These are phyloP conservation scores for Triglochin maritima DNA, from an alignment of 106 monocot genomes.

Conservation along the genomic window DNA sequence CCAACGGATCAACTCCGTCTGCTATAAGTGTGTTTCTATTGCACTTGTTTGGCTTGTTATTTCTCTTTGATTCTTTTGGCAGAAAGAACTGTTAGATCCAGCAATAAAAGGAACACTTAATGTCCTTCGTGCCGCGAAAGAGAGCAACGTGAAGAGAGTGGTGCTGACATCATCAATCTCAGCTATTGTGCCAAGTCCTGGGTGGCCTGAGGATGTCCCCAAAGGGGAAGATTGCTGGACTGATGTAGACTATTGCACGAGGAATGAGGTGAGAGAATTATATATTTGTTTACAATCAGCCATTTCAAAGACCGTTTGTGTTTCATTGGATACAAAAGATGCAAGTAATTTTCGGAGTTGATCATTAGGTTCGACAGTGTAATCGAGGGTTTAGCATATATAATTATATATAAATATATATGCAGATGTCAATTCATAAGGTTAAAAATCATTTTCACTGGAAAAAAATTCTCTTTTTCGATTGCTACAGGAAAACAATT, in stretches of 20 bases:
- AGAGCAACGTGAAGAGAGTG: conserved; percentile 48
- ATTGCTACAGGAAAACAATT: too few relatives aligned
- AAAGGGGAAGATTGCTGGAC: conserved; percentile 78
- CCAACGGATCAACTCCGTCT: not conserved
- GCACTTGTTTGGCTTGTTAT: not conserved
- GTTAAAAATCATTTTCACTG: too few relatives aligned
- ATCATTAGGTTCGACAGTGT: too few relatives aligned
- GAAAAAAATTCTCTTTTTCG: too few relatives aligned
- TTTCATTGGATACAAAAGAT: too few relatives aligned
- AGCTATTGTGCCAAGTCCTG: conserved; percentile 63
- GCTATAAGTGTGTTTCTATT: not conserved
- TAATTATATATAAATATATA: too few relatives aligned
- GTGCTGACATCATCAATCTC: conserved; percentile 88
- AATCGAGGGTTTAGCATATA: too few relatives aligned
- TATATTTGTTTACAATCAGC: too few relatives aligned
- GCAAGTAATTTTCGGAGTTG: too few relatives aligned
- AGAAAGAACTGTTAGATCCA: conserved; percentile 65
- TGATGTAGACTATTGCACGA: conserved; percentile 71
- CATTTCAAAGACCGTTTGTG: too few relatives aligned
- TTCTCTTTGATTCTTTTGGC: not conserved
- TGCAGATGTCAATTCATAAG: too few relatives aligned
- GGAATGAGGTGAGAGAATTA: conserved; percentile 39
- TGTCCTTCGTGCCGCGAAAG: conserved; percentile 74
- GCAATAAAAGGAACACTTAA: conserved; percentile 87
- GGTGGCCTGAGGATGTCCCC: conserved; percentile 59